Conservation (phyloP, 306 rosid genomes). For the Vigna radiata region DNA sequence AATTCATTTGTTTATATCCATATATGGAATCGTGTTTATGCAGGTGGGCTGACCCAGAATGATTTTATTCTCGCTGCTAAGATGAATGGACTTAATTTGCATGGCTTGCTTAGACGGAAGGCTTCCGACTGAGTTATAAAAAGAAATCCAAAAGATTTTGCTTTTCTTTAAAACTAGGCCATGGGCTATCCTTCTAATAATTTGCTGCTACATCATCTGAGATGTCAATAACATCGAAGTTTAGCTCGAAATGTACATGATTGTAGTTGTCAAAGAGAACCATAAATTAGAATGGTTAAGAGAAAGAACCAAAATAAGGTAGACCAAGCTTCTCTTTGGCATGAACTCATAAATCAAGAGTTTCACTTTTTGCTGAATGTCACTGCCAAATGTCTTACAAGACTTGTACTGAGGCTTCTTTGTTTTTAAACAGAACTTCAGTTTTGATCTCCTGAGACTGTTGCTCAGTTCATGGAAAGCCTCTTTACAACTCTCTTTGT, state of each 20-base stretch:
- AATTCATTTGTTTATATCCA: constrained; percentile 3
- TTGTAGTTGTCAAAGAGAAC: not conserved
- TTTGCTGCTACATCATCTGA: not conserved
- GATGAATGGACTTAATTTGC: constrained; percentile 62
- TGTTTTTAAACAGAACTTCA: not conserved
- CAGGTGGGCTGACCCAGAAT: constrained; percentile 91
- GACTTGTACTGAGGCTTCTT: not conserved
- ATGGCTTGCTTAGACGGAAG: constrained; percentile 63
- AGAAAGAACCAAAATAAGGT: not conserved
- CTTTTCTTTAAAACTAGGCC: not conserved
- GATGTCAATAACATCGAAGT: not conserved
- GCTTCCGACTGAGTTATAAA: constrained; percentile 43
- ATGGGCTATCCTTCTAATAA: not conserved
- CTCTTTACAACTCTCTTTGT: not conserved
- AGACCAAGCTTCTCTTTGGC: not conserved
- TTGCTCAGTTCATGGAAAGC: not conserved
- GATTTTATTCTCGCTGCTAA: constrained; percentile 95
- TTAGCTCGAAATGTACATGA: not conserved
- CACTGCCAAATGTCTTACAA: not conserved
- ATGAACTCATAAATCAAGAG: not conserved
- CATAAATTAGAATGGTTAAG: not conserved
- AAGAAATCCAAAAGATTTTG: constrained; percentile 19
- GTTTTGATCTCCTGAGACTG: not conserved
- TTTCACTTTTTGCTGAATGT: not conserved
- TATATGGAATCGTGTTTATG: constrained; percentile 36